Base-by-base conservation (phyloP, 257 asterid genomes). In the Lavandula angustifolia region DNA sequence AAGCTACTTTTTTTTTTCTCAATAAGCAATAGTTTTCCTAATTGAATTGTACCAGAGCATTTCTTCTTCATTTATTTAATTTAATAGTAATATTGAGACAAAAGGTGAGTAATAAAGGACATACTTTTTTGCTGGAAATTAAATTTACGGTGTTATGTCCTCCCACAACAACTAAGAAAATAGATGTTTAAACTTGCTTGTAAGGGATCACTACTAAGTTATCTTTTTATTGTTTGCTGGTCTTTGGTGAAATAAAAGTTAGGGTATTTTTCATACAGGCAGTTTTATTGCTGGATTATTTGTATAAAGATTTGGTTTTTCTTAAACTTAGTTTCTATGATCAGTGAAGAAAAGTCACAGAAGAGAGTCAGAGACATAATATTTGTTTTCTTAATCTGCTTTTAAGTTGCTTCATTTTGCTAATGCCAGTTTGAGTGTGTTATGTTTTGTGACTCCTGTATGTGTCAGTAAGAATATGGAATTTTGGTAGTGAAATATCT, bases 391-490 rank as follows among this genome's bases (percentile, higher is more conserved):
- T 33, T 37, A 5, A 22, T 6, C 10, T 7, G 3, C 9, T 5
- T 5, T 37, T 5, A 37, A 64, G 41, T 64, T 51, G 41, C 40
- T 51, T 32, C 40, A 3, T 18, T 52, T n/a, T 64, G 33, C 49
- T 18, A 33, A 22, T 56, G 56, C 58, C 42, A 55, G 65, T 46
- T 61, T 60, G 35, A 38, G 41, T 12, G 52, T 16, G 9, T 34
- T 57, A 1, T 22, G 3, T 12, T 58, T 22, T 59, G 7, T 9
- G 7, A 52, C 22, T 44, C 22, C 46, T 3, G 12, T 62, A 5
- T 40, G 38, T 53, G 8, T 14, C 14, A 56, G 49, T 18, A 33
- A 22, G 14, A 33, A 14, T 37, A 13, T 31, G 22, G 48, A 34
- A 6, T 42, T 16, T 54, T 54, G 33, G n/a, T 29, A 32, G 6